Evolutionary conservation across 2,329 filamentous ascomycete genomes (phyloP).

Genomic region (Fusarium sp.): DNA sequence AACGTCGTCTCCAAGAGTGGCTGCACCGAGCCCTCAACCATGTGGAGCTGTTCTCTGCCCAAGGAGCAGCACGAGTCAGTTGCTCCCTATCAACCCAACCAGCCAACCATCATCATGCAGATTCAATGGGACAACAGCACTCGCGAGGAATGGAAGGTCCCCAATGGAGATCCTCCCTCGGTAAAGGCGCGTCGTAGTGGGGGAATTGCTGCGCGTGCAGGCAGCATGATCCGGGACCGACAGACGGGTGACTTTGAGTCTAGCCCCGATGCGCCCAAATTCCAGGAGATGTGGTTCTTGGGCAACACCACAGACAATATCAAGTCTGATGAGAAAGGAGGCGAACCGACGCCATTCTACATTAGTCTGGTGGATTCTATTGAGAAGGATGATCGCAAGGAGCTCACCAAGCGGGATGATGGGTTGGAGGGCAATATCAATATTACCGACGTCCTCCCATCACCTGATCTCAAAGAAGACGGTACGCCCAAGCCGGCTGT

Average conservation of each 20-base stretch:
- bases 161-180: conserved; percentile 56
- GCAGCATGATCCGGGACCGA: conserved; percentile 41
- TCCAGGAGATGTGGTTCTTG: conserved; percentile 83
- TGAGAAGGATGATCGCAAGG: conserved; percentile 52
- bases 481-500: conserved; percentile 81
- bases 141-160: conserved; percentile 64
- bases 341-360: conserved; percentile 91
- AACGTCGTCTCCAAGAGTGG: conserved; percentile 74
- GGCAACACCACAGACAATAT: conserved; percentile 89
- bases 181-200: conserved; percentile 46
- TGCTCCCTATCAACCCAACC: conserved; percentile 74
- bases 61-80: conserved; percentile 81
- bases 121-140: conserved; percentile 80
- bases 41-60: conserved; percentile 91
- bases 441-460: conserved; percentile 68
- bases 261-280: conserved; percentile 70
- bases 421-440: conserved; percentile 44
- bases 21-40: conserved; percentile 79
- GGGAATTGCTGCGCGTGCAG: conserved; percentile 45
- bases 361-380: conserved; percentile 77
- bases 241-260: conserved; percentile 60
- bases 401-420: conserved; percentile 45
- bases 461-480: conserved; percentile 74
- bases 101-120: conserved; percentile 86
- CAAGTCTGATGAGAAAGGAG: conserved; percentile 77